Evolutionary conservation across 1,284 basidiomycete species (phyloP), one percentile per base, ranked within the genome.

Genomic region (Xerocomus minutiporus): DNA sequence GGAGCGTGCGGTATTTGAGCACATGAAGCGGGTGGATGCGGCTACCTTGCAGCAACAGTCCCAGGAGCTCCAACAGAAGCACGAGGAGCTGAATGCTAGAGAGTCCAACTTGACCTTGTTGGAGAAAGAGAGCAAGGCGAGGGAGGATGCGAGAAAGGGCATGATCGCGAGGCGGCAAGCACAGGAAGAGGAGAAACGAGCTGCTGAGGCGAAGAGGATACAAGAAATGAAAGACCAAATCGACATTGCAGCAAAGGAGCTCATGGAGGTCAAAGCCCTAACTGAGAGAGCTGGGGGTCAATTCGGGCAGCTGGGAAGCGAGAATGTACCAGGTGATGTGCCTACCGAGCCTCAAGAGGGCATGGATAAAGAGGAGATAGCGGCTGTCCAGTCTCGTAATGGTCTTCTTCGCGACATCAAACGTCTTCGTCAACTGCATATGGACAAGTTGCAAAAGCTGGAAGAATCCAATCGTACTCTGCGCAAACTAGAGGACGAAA

Each of bases 71-170:
- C 57, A 54, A n/a, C 51, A 48, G 29, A 50, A 56, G 39, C 52
- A 50, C 1, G 58, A 66, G 17, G 58, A 67, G 41, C 25, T 67
- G 8, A 43, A 50, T 6, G 53, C 48, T 2, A 71, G 46, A 51
- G 67, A 60, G 28, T 49, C 45, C 4, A 41, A 36, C 20, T 42
- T 70, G 29, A 39, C 36, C 29, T 61, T 54, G 23, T 46, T 56
- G 31, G 67, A 69, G 43, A 57, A 54, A 50, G 68, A 67, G 41
- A 53, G 32, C 28, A 63, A 45, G 49, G 52, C 58, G 1, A 69
- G 58, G 47, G 68, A 69, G 23, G 65, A 65, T 15, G 60, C 53
- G 8, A 63, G 57, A 41, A 61, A 45, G 36, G 48, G 31, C 13
- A 34, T 57, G 15, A 38, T 58, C 13, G 54, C 54, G 13, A 57